Evolutionary conservation across 805 yeast species (phyloP).

Genomic region (Wickerhamiella sorbophila): DNA sequence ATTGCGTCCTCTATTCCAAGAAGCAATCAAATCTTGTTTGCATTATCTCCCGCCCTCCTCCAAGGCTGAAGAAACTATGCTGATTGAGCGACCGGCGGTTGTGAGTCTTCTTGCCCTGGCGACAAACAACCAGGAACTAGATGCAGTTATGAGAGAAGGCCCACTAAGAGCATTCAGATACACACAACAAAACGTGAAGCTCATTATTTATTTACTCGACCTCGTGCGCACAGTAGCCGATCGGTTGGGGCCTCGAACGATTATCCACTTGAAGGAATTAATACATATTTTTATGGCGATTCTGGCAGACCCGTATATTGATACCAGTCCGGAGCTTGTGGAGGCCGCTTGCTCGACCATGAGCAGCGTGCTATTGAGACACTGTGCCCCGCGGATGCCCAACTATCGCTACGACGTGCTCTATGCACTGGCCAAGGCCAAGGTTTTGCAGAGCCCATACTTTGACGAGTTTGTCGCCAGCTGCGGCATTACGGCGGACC

Average conservation of each 20-base stretch:
- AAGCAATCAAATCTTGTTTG: slow-evolving; percentile 18
- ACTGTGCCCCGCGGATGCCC: slow-evolving; percentile 19
- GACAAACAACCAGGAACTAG: slow-evolving; percentile 2
- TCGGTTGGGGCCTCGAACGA: slow-evolving; percentile 11
- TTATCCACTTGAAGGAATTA: slow-evolving; percentile 17
- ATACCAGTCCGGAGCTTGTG: slow-evolving; percentile 13
- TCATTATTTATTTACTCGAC: slow-evolving; percentile 11
- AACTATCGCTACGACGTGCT: slow-evolving; percentile 20
- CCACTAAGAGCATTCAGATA: slow-evolving; percentile 17
- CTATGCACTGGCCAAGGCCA: slow-evolving; percentile 17
- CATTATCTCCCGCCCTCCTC: slow-evolving; percentile 24
- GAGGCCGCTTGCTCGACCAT: slow-evolving; percentile 8
- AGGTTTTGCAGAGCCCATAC: slow-evolving; percentile 8
- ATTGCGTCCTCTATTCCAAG: slow-evolving; percentile 20
- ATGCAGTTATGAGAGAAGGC: slow-evolving; percentile 20
- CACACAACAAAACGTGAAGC: slow-evolving; percentile 14
- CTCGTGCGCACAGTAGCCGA: slow-evolving; percentile 9
- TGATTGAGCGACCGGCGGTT: slow-evolving; percentile 25
- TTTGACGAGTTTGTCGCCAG: slow-evolving; percentile 6
- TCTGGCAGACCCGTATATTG: slow-evolving; percentile 22
- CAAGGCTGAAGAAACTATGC: slow-evolving; percentile 10
- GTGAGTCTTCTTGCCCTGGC: slow-evolving; percentile 32
- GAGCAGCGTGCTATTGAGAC: slow-evolving; percentile 5
- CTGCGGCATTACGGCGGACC: background rate
- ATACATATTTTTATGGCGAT: slow-evolving; percentile 16